Evolutionary conservation across 2,329 filamentous ascomycete genomes (phyloP).

Genomic region (Fusarium annulatum): DNA sequence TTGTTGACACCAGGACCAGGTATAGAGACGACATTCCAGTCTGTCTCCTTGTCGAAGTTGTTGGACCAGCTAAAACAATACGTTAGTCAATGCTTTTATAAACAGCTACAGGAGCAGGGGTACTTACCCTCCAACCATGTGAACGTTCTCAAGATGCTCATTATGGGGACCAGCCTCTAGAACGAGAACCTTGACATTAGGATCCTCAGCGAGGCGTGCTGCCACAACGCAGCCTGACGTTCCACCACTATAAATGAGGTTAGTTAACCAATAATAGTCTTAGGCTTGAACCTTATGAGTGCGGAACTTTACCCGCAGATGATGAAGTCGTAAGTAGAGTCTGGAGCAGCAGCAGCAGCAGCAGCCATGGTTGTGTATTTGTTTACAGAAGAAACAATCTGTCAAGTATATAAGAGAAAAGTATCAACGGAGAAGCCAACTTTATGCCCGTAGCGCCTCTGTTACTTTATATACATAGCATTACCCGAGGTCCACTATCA

Average conservation of each 20-base stretch:
- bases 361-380: slow-evolving; percentile 28
- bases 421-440: not conserved
- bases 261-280: not conserved
- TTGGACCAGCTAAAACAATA: slow-evolving; percentile 52
- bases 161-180: slow-evolving; percentile 55
- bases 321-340: slow-evolving; percentile 48
- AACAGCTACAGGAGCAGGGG: too few relatives aligned
- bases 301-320: slow-evolving; percentile 48
- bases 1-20: slow-evolving; percentile 53
- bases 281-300: not conserved
- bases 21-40: slow-evolving; percentile 62
- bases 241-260: slow-evolving; percentile 45
- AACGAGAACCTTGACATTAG: slow-evolving; percentile 46
- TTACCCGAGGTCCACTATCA: not conserved
- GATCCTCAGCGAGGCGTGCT: slow-evolving; percentile 51
- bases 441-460: not conserved
- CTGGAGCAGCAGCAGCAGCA: slow-evolving; percentile 7
- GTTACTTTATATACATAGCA: not conserved
- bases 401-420: not conserved
- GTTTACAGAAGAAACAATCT: not conserved
- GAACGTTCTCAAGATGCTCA: slow-evolving; percentile 58
- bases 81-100: not conserved
- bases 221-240: slow-evolving; percentile 54
- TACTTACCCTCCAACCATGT: slow-evolving; percentile 62
- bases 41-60: slow-evolving; percentile 60